Conservation (phyloP, 495 filamentous ascomycete species). For the Chaetomium tenue region DNA sequence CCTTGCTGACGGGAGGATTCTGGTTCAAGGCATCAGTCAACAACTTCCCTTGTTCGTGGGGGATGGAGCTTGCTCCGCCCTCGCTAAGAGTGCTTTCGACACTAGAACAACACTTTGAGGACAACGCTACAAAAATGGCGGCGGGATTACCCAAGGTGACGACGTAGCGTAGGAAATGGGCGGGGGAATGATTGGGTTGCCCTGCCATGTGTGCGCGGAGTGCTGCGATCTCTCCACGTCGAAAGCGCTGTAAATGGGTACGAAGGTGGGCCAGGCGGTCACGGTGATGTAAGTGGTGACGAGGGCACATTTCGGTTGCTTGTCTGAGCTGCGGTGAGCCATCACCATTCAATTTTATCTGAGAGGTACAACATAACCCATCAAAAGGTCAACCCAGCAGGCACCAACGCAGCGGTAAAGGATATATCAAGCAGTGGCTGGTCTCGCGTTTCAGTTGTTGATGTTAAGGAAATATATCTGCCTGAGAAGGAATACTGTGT, state of each 20-base stretch:
- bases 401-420: neutral
- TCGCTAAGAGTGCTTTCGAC: neutral
- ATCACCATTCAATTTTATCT: no score
- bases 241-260: no score
- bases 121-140: neutral
- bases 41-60: neutral
- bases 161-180: neutral
- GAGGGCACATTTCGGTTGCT: no score
- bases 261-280: no score
- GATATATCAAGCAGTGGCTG: neutral
- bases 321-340: no score
- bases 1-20: neutral
- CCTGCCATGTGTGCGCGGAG: no score
- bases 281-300: no score
- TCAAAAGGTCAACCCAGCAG: neutral
- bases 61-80: neutral
- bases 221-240: no score
- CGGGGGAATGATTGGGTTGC: neutral
- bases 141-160: no score
- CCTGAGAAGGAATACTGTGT: neutral
- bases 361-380: no score
- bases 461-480: conserved; percentile 1
- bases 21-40: neutral
- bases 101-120: neutral
- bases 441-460: neutral